Percentiles rank a stretch among this genome's conserved stretches.
These are phyloP conservation scores for Acanthochlamys bracteata DNA, from an alignment of 106 monocot species.

Conservation along the genomic window DNA sequence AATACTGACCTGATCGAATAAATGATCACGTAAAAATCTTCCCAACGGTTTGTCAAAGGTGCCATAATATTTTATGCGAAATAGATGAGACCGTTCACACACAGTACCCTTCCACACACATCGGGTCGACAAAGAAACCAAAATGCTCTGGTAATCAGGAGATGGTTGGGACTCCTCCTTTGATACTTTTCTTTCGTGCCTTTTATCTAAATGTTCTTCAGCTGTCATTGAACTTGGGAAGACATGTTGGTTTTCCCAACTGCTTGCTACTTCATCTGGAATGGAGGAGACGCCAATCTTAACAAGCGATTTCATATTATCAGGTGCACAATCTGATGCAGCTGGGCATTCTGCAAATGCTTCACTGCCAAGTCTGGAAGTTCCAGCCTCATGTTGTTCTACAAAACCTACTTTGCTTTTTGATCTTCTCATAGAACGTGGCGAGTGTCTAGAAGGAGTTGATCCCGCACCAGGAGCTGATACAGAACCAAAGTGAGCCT, in stretches of 20 bases:
- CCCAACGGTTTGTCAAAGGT: constrained; percentile 71
- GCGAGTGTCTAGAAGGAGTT: constrained; percentile 1
- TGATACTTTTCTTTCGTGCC: too few relatives aligned
- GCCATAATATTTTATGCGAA: constrained; percentile 74
- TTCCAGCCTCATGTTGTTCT: constrained; percentile 9
- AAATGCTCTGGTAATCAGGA: constrained; percentile 63
- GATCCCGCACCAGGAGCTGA: not conserved
- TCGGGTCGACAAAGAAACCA: constrained; percentile 57
- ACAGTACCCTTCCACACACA: constrained; percentile 78
- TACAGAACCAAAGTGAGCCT: not conserved
- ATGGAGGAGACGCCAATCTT: not conserved
- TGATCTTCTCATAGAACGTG: not conserved
- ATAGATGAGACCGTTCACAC: constrained; percentile 60
- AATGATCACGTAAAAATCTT: constrained; percentile 50
- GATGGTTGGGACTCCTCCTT: constrained; percentile 42
- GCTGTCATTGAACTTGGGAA: not conserved
- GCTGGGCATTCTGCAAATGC: not conserved
- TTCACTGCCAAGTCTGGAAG: constrained; percentile 4
- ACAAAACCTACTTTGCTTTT: constrained; percentile 5
- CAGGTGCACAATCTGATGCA: not conserved
- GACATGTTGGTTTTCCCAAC: constrained; percentile 1
- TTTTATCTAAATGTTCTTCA: too few relatives aligned
- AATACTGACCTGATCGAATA: constrained; percentile 54
- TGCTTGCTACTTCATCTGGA: constrained; percentile 10
- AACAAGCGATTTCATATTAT: constrained; percentile 5